Base-by-base conservation (phyloP, 768 basidiomycete genomes). In the Pleurotus cornucopiae region DNA sequence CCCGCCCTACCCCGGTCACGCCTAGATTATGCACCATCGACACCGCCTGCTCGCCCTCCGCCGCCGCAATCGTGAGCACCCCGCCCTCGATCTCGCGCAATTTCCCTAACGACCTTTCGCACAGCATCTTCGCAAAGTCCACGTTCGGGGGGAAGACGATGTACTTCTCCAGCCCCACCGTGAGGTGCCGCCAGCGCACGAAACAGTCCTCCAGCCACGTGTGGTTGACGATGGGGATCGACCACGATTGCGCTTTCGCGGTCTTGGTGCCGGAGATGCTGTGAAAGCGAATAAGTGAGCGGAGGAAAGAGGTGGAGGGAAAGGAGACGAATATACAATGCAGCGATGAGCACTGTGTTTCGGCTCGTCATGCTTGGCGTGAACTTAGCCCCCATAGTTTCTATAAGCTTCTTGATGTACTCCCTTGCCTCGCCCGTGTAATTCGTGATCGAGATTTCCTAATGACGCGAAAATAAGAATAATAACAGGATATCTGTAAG, bases 121-220 rank as follows among this genome's bases (percentile, higher is more conserved):
- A 80, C 1, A 83, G 64, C 38, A 74, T 57, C 21, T 61, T 61
- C 38, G 74, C 75, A 64, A 88, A 90, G 65, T 93, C 85, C 43
- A 89, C 68, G 9, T 85, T 85, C 0, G 77, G 74, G 0, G 89
- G 85, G 59, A 88, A 92, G 23, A 75, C 63, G 58, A 85, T 81
- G 68, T 92, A 93, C 55, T 85, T 86, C 49, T 84, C 81, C 14
- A 76, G 68, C 0, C 80, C 85, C 11, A 82, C 78, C 0, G 86
- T 85, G 56, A 90, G 73, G 34, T 79, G 76, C 46, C 80, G 79
- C 94, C 94, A 97, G 51, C 84, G 77, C 18, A 84, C 70, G 64
- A 94, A 89, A 66, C 91, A 95, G 59, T 94, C 91, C 64, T 97
- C 94, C 2, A 97, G 76, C 92, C 93, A 97, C 0, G 80, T 78